Evolutionary conservation across 169 alveolate genomes (phyloP), one percentile per base, ranked within the genome.

Genomic region (Plasmodium ovale): DNA sequence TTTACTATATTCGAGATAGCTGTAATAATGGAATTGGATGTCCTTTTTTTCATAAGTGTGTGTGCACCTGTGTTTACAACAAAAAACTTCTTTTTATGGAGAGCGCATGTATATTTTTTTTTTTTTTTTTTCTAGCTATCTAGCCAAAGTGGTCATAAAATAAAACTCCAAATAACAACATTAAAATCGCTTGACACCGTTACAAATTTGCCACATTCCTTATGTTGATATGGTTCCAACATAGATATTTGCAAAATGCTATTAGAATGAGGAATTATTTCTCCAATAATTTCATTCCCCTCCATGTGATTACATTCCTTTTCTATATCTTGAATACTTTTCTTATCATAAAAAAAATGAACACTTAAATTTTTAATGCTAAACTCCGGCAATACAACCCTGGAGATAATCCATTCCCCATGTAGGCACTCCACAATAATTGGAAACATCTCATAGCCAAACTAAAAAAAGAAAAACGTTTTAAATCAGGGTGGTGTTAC

Each of bases 181-280:
- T 64, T 77, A 39, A 77, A 77, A 77, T 77, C 88, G 53, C 88
- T 62, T 4, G 88, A 77, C 23, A 62, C 88, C 31, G 88, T 77
- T 35, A 49, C 65, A 77, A 77, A 77, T 29, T 51, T 27, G 16
- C 6, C 31, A 39, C 29, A 60, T 39, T 44, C 31, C 47, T 35
- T 56, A 77, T 19, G 21, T 53, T 77, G 77, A 64, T 37, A 51
- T 54, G 88, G 62, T 39, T 77, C 77, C 47, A 77, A 77, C 59
- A 77, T 64, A 68, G 53, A 77, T 27, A 77, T 60, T 67, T 77
- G 88, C 14, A 77, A 60, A 35, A 77, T 77, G 27, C 31, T 42
- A 77, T 77, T 77, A 39, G 88, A 77, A 62, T 77, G 88, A 12
- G 88, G 69, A 60, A 77, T 68, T 42, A 77, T 77, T 77, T 77